Percentiles rank a stretch among this genome's conserved stretches.
These are phyloP conservation scores for Ophiostoma piceae DNA, from an alignment of 2,329 filamentous ascomycete genomes.

Conservation along the genomic window DNA sequence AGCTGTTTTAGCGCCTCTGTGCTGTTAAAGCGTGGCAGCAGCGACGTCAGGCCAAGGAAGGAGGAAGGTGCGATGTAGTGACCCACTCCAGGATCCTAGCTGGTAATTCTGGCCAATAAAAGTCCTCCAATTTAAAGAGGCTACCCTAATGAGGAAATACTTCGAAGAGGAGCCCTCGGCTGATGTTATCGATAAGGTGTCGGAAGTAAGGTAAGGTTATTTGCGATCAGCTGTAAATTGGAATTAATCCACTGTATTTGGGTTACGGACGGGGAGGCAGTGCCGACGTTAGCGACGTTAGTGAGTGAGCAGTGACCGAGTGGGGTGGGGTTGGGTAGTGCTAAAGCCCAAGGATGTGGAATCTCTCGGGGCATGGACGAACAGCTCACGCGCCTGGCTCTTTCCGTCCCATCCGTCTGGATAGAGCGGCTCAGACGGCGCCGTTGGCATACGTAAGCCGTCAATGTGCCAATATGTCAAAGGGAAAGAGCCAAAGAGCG, in stretches of 20 bases:
- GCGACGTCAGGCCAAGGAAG: neutral
- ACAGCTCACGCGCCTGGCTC: neutral
- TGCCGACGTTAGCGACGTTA: neutral
- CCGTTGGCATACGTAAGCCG: neutral
- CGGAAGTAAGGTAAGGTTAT: slow-evolving; percentile 6
- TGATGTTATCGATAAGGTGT: slow-evolving; percentile 11
- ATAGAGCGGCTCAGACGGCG: neutral
- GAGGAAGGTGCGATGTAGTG: slow-evolving; percentile 1
- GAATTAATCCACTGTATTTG: neutral
- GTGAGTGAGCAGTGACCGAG: neutral
- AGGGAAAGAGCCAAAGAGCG: neutral
- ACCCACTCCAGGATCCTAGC: neutral
- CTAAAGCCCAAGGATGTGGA: neutral
- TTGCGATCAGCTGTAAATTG: neutral
- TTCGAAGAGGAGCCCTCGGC: neutral
- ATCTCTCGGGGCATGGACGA: neutral
- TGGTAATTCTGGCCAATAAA: neutral
- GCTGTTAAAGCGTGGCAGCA: slow-evolving; percentile 31
- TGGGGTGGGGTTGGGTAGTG: neutral
- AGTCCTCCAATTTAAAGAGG: neutral
- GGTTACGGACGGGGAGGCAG: neutral
- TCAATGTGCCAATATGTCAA: neutral
- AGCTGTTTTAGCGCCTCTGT: slow-evolving; percentile 35
- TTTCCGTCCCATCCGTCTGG: slow-evolving; percentile 4
- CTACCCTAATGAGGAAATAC: neutral